phyloP scores from a whole-genome alignment of 257 asterid species.

The Primulina huaijiensis region DNA sequence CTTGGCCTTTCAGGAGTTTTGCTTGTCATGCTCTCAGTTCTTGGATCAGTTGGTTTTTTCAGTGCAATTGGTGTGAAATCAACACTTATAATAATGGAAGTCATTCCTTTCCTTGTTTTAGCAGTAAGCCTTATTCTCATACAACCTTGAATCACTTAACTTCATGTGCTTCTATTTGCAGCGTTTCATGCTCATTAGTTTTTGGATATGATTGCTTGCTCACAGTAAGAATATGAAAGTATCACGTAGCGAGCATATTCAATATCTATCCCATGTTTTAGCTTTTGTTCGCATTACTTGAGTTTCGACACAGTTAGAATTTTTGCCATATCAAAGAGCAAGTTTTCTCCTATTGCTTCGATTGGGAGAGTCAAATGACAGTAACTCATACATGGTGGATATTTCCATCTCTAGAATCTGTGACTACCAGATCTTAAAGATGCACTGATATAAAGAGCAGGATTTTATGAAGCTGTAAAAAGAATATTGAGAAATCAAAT shows the following conservation, averaged over 20 bases:
- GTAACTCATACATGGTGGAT: neutral
- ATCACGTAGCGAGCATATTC: neutral
- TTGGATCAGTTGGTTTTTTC: conserved; percentile 97
- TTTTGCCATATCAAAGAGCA: neutral
- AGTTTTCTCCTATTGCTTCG: neutral
- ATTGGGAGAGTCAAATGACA: neutral
- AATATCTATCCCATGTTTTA: neutral
- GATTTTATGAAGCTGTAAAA: neutral
- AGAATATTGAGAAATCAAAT: neutral
- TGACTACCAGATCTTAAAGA: neutral
- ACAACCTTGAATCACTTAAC: conserved; percentile 22
- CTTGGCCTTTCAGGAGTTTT: conserved; percentile 93
- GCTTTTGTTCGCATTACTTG: neutral
- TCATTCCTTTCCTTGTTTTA: conserved; percentile 97
- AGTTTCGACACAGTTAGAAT: neutral
- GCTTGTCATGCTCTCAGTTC: conserved; percentile 97
- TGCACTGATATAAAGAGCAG: neutral
- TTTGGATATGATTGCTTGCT: neutral
- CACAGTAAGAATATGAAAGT: neutral
- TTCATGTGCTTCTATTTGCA: conserved; percentile 3
- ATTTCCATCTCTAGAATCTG: neutral
- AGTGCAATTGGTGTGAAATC: conserved; percentile 94
- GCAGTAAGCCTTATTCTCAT: conserved; percentile 63
- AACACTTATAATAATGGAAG: conserved; percentile 98
- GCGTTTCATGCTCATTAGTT: neutral